These are phyloP conservation scores for Trichoderma asperellum DNA, from an alignment of 2,329 filamentous ascomycete genomes.

Conservation along the genomic window DNA sequence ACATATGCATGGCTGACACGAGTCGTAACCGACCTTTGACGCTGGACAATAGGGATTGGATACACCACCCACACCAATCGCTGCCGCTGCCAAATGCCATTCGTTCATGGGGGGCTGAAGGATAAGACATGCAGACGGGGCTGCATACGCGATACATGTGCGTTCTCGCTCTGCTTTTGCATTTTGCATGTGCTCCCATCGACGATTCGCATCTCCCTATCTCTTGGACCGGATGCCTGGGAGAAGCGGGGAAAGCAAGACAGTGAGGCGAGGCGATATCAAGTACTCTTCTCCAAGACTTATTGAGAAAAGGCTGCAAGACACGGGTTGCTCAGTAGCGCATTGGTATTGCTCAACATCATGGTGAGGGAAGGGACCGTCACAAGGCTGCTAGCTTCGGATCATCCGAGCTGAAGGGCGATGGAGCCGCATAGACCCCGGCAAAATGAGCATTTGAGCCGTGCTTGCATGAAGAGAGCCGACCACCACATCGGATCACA, in stretches of 20 bases:
- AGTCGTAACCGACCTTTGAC: constrained; percentile 12
- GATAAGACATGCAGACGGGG: constrained; percentile 9
- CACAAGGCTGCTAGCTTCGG: constrained; percentile 25
- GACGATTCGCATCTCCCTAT: neutral
- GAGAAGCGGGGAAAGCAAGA: neutral
- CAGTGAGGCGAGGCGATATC: constrained; percentile 17
- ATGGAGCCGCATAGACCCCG: constrained; percentile 5
- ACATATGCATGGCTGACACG: constrained; percentile 26
- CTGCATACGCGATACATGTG: neutral
- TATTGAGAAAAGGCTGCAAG: neutral
- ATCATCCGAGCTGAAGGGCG: constrained; percentile 18
- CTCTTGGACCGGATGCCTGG: neutral
- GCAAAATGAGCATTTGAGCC: neutral
- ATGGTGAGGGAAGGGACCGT: constrained; percentile 5
- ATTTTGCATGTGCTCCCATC: neutral
- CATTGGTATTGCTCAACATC: neutral
- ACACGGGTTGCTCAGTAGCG: neutral
- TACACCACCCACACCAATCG: constrained; percentile 4
- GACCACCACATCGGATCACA: neutral
- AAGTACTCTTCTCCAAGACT: neutral
- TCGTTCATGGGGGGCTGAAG: constrained; percentile 5
- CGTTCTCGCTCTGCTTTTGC: constrained; percentile 1
- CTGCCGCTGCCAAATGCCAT: constrained; percentile 13
- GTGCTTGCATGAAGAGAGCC: constrained; percentile 5
- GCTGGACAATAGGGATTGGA: constrained; percentile 4